Percentiles rank a stretch among this genome's conserved stretches.
phyloP scores from a whole-genome alignment of 176 grass and related monocot genomes.

The Cenchrus purpureus region DNA sequence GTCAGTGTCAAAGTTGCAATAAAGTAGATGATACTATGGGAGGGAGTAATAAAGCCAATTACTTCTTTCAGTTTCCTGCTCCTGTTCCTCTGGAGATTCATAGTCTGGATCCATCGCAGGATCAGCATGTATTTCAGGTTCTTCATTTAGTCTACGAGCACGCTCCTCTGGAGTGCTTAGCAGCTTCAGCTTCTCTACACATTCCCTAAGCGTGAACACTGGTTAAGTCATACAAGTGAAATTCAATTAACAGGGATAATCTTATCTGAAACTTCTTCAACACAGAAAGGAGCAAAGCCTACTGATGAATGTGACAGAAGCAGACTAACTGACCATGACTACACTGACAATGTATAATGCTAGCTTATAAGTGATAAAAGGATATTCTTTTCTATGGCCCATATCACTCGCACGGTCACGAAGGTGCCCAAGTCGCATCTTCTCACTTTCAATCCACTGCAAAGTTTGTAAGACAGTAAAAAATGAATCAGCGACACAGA shows the following conservation, averaged over 20 bases:
- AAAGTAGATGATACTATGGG: background rate
- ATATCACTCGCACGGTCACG: constrained; percentile 98
- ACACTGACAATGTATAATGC: background rate
- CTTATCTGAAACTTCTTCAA: background rate
- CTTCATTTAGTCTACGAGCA: constrained; percentile 77
- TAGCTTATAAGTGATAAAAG: constrained; percentile 44
- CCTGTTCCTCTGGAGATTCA: constrained; percentile 91
- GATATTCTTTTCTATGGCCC: constrained; percentile 99
- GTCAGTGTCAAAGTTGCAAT: constrained; percentile 26
- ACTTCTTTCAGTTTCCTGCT: constrained; percentile 81
- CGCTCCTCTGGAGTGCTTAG: constrained; percentile 89
- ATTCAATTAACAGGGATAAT: constrained; percentile 15
- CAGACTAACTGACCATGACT: constrained; percentile 13
- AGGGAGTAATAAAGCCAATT: constrained; percentile 29
- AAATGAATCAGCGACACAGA: constrained; percentile 27
- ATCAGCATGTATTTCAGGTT: constrained; percentile 90
- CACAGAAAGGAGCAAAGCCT: constrained; percentile 12
- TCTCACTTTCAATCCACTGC: constrained; percentile 99
- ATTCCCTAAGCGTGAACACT: constrained; percentile 86
- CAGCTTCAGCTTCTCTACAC: constrained; percentile 89
- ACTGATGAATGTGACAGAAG: background rate
- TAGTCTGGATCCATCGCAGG: constrained; percentile 94
- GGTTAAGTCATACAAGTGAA: constrained; percentile 61
- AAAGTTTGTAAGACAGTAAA: constrained; percentile 39
- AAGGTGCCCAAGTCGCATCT: constrained; percentile 86